These are phyloP conservation scores for Serendipita vermifera DNA, from an alignment of 768 basidiomycete genomes.

Conservation along the genomic window DNA sequence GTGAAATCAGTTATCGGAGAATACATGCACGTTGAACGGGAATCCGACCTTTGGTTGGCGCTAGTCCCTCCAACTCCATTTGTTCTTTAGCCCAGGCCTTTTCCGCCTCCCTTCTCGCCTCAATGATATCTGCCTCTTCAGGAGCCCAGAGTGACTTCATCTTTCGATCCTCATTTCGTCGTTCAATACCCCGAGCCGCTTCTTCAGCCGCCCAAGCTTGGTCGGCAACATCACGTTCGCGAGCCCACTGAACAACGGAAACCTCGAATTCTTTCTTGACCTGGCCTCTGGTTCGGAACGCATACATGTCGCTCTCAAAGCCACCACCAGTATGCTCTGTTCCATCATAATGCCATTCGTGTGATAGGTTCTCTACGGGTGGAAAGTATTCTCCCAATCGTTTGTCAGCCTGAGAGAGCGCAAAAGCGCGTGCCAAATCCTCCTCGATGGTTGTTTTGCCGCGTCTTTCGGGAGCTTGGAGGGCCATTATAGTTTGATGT, in stretches of 20 bases:
- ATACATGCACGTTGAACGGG: neutral
- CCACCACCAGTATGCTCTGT: constrained; percentile 6
- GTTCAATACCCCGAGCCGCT: neutral
- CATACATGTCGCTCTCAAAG: constrained; percentile 6
- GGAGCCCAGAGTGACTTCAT: neutral
- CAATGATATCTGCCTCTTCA: neutral
- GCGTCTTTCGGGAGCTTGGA: neutral
- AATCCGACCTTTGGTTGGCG: neutral
- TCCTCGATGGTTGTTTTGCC: neutral
- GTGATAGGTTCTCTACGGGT: neutral
- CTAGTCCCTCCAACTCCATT: neutral
- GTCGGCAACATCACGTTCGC: constrained; percentile 5
- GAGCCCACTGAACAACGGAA: neutral
- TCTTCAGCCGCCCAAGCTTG: constrained; percentile 7
- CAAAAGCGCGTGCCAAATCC: constrained; percentile 4
- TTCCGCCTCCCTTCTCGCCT: neutral
- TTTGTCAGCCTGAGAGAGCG: constrained; percentile 2
- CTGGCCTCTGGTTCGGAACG: neutral
- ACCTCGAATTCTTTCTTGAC: constrained; percentile 3
- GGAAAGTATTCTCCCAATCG: constrained; percentile 6
- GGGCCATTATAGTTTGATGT: neutral
- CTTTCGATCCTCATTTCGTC: neutral
- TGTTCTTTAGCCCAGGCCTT: neutral
- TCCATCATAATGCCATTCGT: neutral
- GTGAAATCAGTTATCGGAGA: neutral